A percentile compares a stretch with the other conserved stretches of the same genome.
Evolutionary conservation across 176 grass and related monocot genomes (phyloP).

Genomic region (Poa annua): DNA sequence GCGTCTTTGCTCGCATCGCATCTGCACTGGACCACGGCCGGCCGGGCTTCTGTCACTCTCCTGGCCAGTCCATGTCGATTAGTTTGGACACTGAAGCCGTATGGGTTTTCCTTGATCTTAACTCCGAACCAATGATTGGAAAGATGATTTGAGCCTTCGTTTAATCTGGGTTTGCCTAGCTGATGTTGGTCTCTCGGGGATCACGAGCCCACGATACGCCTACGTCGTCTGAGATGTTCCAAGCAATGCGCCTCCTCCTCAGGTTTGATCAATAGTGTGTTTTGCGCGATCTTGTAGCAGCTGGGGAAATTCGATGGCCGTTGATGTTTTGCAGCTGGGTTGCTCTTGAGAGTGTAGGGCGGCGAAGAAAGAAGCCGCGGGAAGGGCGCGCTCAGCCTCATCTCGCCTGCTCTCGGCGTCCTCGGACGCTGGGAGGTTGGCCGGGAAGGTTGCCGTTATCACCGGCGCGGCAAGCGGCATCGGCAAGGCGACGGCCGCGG

Average conservation of each 20-base stretch:
- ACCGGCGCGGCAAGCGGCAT: conserved; percentile 13
- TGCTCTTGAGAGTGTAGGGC: neutral
- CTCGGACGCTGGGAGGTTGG: neutral
- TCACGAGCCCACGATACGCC: neutral
- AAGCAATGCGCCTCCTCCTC: neutral
- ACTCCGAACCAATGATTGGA: neutral
- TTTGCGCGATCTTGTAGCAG: neutral
- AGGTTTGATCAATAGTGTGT: neutral
- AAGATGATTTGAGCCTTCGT: neutral
- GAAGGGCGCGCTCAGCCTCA: neutral
- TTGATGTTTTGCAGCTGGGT: neutral
- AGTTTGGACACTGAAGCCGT: neutral
- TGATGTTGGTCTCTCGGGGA: neutral
- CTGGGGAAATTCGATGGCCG: too few relatives aligned
- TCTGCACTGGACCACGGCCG: too few relatives aligned
- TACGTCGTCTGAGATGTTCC: neutral
- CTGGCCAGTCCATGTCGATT: neutral
- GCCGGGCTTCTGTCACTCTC: neutral
- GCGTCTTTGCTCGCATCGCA: too few relatives aligned
- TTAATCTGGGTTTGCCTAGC: neutral
- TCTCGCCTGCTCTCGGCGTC: neutral
- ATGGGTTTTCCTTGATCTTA: neutral
- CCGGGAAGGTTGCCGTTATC: conserved; percentile 19
- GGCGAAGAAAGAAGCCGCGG: neutral
- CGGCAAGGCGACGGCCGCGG: neutral